These are phyloP conservation scores for Dalbergia cultrata DNA, from an alignment of 306 rosid genomes.

Conservation along the genomic window DNA sequence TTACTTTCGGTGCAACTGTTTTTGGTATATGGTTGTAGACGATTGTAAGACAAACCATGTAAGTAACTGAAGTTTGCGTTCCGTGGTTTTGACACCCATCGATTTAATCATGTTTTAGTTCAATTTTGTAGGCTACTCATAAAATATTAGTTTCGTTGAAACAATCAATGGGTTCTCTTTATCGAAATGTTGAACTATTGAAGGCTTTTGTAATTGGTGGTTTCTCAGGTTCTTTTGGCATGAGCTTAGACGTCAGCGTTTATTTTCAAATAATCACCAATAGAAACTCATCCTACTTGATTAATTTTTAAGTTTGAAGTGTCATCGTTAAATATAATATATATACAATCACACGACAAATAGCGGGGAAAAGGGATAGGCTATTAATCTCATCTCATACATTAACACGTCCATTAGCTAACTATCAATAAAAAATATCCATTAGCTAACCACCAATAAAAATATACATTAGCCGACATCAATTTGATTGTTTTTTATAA, in stretches of 20 bases:
- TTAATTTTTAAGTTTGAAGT: not conserved
- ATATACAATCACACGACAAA: not conserved
- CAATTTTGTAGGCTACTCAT: not conserved
- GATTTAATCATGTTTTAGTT: not conserved
- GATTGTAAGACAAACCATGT: not conserved
- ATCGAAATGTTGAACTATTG: not conserved
- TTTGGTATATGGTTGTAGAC: not conserved
- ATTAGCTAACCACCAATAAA: too few species aligned
- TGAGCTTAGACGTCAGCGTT: not conserved
- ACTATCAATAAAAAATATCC: not conserved
- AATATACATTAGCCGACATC: not conserved
- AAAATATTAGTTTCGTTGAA: not conserved
- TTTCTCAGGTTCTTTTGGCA: not conserved
- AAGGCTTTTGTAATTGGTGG: not conserved
- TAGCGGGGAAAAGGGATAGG: not conserved
- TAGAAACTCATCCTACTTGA: not conserved
- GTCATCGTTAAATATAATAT: too few species aligned
- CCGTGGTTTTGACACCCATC: not conserved
- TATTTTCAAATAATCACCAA: not conserved
- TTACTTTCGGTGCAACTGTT: not conserved
- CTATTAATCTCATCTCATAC: not conserved
- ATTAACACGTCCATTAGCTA: not conserved
- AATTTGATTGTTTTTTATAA: too few species aligned
- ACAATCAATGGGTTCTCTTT: not conserved
- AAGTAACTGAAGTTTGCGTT: not conserved